Base-by-base conservation (phyloP, 2,329 filamentous ascomycete genomes). In the Arthrobotrys iridis region DNA sequence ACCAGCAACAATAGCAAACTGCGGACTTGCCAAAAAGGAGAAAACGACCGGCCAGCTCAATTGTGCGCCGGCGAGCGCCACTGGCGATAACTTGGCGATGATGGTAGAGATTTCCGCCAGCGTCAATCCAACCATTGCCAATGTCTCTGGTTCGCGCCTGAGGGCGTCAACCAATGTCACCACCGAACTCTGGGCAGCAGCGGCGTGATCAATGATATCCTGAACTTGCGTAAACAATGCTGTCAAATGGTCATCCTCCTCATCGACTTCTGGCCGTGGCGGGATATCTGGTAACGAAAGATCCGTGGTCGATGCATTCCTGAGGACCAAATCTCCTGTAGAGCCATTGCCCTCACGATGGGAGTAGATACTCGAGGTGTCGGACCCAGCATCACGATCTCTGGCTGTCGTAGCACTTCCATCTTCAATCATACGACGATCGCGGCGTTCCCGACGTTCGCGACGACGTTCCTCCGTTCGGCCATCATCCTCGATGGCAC, bases 1-100 rank as follows among this genome's bases (percentile, higher is more conserved):
- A 45, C 93, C 92, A 0, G 92, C 93, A 2, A 93, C 93, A 79
- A 99, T 97, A 77, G 97, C 87, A 81, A 99, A 99, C 80, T 99
- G 93, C 0, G 95, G 95, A 67, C 91, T 93, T 0, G 92, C 89
- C 2, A 99, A 87, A 20, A 99, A 86, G 0, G 90, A 91, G 79
- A 97, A 94, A 18, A 97, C 89, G 5, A 91, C 90, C 0, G 95
- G 95, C 37, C 93, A 94, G 18, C 89, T 89, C 40, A 88, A 86
- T 82, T 97, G 96, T 80, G 98, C 84, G 0, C 90, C 84, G 8
- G 87, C 84, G 4, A 99, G 84, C 18, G 94, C 91, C 0, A 89
- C 88, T 0, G 95, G 95, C 0, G 91, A 92, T 86, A 97, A 90
- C 81, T 96, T 96, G 59, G 88, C 87, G 0, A 93, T 86, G 2